These are phyloP conservation scores for Plectosphaerella cucumerina DNA, from an alignment of 2,329 filamentous ascomycete genomes.

Conservation along the genomic window DNA sequence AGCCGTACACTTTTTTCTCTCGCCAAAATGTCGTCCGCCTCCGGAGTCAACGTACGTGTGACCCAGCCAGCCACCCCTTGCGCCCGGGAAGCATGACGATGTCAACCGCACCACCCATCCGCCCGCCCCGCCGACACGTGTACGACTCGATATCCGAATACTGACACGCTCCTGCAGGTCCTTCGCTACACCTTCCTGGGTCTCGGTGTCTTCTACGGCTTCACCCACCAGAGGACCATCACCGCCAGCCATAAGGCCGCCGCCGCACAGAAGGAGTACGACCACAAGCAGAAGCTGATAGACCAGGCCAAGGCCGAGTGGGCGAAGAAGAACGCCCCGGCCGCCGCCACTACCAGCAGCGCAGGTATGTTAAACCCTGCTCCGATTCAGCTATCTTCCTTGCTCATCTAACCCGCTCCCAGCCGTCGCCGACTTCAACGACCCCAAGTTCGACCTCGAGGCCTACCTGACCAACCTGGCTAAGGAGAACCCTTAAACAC, in stretches of 20 bases:
- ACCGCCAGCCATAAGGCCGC: constrained; percentile 65
- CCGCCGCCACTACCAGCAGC: constrained; percentile 20
- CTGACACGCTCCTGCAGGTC: constrained; percentile 56
- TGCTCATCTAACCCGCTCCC: constrained; percentile 8
- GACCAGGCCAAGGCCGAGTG: constrained; percentile 89
- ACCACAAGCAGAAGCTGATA: constrained; percentile 90
- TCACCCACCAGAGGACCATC: constrained; percentile 87
- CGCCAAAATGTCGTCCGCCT: constrained; percentile 57
- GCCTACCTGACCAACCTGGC: constrained; percentile 66
- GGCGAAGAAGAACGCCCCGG: constrained; percentile 65
- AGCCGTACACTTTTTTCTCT: constrained; percentile 35
- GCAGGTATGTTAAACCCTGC: constrained; percentile 17
- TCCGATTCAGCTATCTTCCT: not conserved
- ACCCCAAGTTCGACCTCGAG: constrained; percentile 93
- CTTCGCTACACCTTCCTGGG: constrained; percentile 94
- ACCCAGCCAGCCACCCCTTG: not conserved
- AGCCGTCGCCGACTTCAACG: constrained; percentile 73
- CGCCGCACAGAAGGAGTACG: constrained; percentile 75
- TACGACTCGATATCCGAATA: not conserved
- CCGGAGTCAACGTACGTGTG: constrained; percentile 61
- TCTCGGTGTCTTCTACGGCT: constrained; percentile 89
- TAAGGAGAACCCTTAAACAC: constrained; percentile 45
- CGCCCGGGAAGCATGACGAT: constrained; percentile 1
- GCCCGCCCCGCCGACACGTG: not conserved
- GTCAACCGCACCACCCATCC: not conserved